A percentile compares a stretch with the other conserved stretches of the same genome.
phyloP scores from a whole-genome alignment of 345 rosid species.

The Gynandropsis gynandra region DNA sequence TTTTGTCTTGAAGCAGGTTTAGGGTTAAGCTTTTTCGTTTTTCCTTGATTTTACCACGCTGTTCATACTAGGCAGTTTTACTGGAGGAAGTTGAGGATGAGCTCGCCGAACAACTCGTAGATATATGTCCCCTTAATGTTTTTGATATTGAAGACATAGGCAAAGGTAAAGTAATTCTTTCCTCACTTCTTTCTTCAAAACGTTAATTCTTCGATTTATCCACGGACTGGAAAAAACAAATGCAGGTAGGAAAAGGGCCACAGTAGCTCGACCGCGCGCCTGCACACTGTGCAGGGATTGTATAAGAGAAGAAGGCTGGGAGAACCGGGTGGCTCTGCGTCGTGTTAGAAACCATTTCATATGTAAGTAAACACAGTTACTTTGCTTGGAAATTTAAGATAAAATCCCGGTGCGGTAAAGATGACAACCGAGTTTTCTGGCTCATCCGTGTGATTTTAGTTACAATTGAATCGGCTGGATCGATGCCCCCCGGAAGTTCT shows the following conservation, averaged over 20 bases:
- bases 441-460: constrained; percentile 45
- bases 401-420: background rate
- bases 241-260: constrained; percentile 73
- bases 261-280: constrained; percentile 60
- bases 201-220: background rate
- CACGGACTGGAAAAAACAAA: background rate
- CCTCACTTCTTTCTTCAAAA: background rate
- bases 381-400: no score
- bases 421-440: constrained; percentile 1
- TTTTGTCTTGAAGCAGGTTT: constrained; percentile 1
- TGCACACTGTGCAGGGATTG: constrained; percentile 93
- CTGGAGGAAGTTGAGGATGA: constrained; percentile 50
- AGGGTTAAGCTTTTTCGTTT: background rate
- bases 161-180: constrained; percentile 44
- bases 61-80: constrained; percentile 55
- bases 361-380: constrained; percentile 26
- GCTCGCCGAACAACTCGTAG: constrained; percentile 56
- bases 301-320: constrained; percentile 58
- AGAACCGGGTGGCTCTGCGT: constrained; percentile 46
- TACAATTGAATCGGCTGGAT: constrained; percentile 82
- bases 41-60: background rate
- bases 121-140: constrained; percentile 65
- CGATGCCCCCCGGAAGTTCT: constrained; percentile 72
- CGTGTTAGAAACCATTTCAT: constrained; percentile 83
- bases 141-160: constrained; percentile 94